Conservation (phyloP, 169 alveolate species). For the Cryptosporidium sp. region DNA sequence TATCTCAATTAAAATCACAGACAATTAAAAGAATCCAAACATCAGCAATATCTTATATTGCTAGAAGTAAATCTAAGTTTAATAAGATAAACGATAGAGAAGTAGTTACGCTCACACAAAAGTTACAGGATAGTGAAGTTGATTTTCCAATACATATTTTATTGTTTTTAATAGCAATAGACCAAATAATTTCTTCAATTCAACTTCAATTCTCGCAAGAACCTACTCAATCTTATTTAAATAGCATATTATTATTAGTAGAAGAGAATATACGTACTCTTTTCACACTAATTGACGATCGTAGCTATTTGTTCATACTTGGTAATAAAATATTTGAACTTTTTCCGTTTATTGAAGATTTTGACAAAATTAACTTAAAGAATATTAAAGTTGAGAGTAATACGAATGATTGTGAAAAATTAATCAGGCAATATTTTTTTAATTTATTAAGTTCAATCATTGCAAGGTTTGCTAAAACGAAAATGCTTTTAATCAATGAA, state of each 20-base stretch:
- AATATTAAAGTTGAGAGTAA: not conserved
- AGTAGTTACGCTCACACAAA: not conserved
- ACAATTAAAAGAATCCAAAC: constrained; percentile 65
- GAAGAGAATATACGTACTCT: constrained; percentile 11
- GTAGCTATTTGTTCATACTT: constrained; percentile 29
- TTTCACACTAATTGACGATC: constrained; percentile 22
- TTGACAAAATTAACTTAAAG: not conserved
- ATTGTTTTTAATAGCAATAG: constrained; percentile 30
- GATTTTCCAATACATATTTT: constrained; percentile 55
- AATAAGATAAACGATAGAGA: not conserved
- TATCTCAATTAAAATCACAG: constrained; percentile 45
- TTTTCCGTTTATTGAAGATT: not conserved
- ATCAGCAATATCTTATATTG: constrained; percentile 19
- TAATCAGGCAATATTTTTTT: constrained; percentile 11
- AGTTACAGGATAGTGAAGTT: not conserved
- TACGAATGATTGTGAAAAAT: not conserved
- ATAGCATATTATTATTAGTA: not conserved
- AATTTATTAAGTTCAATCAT: constrained; percentile 1
- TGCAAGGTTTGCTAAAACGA: constrained; percentile 12
- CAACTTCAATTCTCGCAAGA: not conserved
- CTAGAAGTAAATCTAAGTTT: not conserved
- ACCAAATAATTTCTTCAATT: constrained; percentile 26
- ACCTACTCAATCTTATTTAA: not conserved
- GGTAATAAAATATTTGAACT: not conserved
- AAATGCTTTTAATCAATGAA: constrained; percentile 14